Evolutionary conservation across 2,329 filamentous ascomycete species (phyloP).

Genomic region (Fusarium beomiforme): DNA sequence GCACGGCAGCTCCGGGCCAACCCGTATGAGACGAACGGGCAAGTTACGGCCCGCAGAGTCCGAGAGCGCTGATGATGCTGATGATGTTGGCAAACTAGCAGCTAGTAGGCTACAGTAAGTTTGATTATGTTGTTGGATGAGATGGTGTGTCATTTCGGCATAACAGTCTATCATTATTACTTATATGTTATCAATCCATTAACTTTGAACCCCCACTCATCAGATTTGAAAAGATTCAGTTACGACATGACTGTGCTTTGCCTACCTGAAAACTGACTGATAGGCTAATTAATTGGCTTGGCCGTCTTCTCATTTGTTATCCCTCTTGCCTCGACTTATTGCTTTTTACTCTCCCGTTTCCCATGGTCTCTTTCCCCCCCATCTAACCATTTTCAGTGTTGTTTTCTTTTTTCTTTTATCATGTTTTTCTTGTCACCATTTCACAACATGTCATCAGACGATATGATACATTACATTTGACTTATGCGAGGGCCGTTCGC

Average conservation of each 20-base stretch:
- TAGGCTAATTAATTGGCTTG: neutral
- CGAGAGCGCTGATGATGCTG: slow-evolving; percentile 8
- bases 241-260: slow-evolving; percentile 15
- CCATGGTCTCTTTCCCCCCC: slow-evolving; percentile 17
- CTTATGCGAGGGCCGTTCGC: slow-evolving; percentile 30
- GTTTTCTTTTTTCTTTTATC: slow-evolving; percentile 3
- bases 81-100: neutral
- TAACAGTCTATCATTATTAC: slow-evolving; percentile 24
- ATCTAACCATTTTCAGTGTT: neutral
- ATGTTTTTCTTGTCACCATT: neutral
- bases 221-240: slow-evolving; percentile 1
- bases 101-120: neutral
- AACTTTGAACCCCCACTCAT: slow-evolving; percentile 11
- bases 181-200: neutral
- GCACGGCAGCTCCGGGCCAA: slow-evolving; percentile 32
- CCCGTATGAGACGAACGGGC: slow-evolving; percentile 5
- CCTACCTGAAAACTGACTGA: slow-evolving; percentile 1
- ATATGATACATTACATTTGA: slow-evolving; percentile 20
- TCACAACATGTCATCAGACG: slow-evolving; percentile 15
- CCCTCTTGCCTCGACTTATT: slow-evolving; percentile 2
- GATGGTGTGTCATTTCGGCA: slow-evolving; percentile 23
- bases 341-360: neutral
- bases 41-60: slow-evolving; percentile 27
- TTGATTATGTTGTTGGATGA: neutral
- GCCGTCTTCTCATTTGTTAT: neutral